Base-by-base conservation (phyloP, 2,329 filamentous ascomycete species). In the Dactylellina drechsleri region DNA sequence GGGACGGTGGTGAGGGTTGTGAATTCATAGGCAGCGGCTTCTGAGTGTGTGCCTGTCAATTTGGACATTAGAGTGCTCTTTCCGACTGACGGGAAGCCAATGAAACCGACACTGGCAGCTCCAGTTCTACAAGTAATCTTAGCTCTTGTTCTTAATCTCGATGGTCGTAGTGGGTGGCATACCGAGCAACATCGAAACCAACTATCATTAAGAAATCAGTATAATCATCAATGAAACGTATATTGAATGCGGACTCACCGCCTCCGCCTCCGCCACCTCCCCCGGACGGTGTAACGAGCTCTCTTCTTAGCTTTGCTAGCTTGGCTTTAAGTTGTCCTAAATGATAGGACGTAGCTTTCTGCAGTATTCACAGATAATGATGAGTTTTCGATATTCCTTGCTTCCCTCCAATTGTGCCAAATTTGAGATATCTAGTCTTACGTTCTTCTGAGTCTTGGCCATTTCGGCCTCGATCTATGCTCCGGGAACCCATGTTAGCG, bases 51-150 rank as follows among this genome's bases (percentile, higher is more conserved):
- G 61, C 95, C 95, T 50, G 95, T 99, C 81, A 99, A 84, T 81
- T 86, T 89, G 82, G 90, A 97, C 93, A 99, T 97, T 80, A 99
- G 86, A 59, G 95, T 99, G 87, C 92, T 97, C 85, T 99, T 99
- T 76, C 95, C 95, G 77, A 99, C 95, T 0, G 95, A 99, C 1
- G 95, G 95, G 81, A 99, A 99, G 36, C 95, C 95, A 81, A 98
- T 97, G 84, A 98, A 98, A 50, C 94, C 94, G 80, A 99, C 89
- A 85, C 92, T 96, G 78, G 95, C 95, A 77, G 98, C 95, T 86
- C 95, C 95, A 60, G 95, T 99, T 83, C 95, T 90, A 76, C 4
- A 62, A 4, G 52, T 20, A 52, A 57, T 41, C 50, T 41, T 6
- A 13, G 20, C 7, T 10, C n/a, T 8, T 15, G 20, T 12, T 4